These are phyloP conservation scores for Tolypocladium amazonense DNA, from an alignment of 2,329 filamentous ascomycete genomes.

Conservation along the genomic window DNA sequence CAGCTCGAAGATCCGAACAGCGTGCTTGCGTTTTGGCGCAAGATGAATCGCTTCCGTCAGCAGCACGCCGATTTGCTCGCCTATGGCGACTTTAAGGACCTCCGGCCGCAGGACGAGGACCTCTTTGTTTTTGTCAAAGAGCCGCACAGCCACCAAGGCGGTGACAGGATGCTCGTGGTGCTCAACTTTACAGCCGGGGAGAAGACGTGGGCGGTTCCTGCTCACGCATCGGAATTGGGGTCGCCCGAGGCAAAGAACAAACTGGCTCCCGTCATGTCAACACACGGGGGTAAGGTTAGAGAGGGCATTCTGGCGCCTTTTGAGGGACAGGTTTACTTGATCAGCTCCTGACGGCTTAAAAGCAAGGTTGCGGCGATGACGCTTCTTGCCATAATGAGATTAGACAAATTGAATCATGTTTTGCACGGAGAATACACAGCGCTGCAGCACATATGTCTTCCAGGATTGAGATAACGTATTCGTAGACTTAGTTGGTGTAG, in stretches of 20 bases:
- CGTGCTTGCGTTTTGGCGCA: slow-evolving; percentile 21
- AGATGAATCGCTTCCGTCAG: slow-evolving; percentile 15
- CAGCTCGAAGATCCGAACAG: slow-evolving; percentile 33
- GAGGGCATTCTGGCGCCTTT: slow-evolving; percentile 12
- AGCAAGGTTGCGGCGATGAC: neutral
- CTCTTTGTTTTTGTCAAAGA: slow-evolving; percentile 20
- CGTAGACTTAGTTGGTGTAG: too few relatives aligned
- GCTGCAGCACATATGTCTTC: too few relatives aligned
- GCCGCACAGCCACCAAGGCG: slow-evolving; percentile 8
- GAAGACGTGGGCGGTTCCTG: slow-evolving; percentile 14
- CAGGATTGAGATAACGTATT: too few relatives aligned
- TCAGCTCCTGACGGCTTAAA: slow-evolving; percentile 2
- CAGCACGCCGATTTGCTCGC: slow-evolving; percentile 21
- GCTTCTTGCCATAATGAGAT: too few relatives aligned
- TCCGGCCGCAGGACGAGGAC: slow-evolving; percentile 13
- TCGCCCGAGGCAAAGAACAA: slow-evolving; percentile 4
- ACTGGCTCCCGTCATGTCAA: slow-evolving; percentile 17
- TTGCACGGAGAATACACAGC: too few relatives aligned
- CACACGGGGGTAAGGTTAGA: slow-evolving; percentile 9
- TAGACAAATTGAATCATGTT: too few relatives aligned
- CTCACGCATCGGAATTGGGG: slow-evolving; percentile 12
- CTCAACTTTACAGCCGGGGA: slow-evolving; percentile 20
- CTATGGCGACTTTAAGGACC: slow-evolving; percentile 20
- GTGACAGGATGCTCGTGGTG: slow-evolving; percentile 14
- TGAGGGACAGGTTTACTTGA: slow-evolving; percentile 20